Evolutionary conservation across 1,284 basidiomycete genomes (phyloP).

Genomic region (Heterobasidion occidentale): DNA sequence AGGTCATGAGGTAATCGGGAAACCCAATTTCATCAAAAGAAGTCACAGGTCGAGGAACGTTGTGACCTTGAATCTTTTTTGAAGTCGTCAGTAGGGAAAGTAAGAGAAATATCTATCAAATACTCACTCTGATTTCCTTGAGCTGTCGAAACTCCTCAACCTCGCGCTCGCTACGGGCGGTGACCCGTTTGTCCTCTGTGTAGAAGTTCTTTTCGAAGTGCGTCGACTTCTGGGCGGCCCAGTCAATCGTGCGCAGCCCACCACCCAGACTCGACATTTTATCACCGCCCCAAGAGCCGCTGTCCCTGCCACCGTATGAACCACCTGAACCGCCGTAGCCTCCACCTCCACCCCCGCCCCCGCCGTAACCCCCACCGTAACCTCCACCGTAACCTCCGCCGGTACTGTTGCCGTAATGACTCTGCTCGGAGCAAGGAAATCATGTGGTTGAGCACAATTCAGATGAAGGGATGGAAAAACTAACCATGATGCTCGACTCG

Average conservation of each 20-base stretch:
- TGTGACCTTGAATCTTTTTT: slow-evolving; percentile 76
- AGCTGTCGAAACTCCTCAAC: slow-evolving; percentile 78
- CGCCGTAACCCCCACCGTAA: slow-evolving; percentile 20
- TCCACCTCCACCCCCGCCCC: slow-evolving; percentile 15
- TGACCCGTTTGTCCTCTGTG: slow-evolving; percentile 84
- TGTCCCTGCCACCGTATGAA: slow-evolving; percentile 42
- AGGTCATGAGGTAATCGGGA: slow-evolving; percentile 92
- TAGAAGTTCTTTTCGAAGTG: slow-evolving; percentile 98
- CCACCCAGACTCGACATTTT: slow-evolving; percentile 82
- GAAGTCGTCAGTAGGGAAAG: not conserved
- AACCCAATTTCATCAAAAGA: slow-evolving; percentile 94
- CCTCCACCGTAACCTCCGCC: slow-evolving; percentile 23
- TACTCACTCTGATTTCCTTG: slow-evolving; percentile 82
- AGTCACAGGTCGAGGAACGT: slow-evolving; percentile 85
- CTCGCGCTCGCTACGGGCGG: slow-evolving; percentile 75
- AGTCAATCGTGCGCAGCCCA: slow-evolving; percentile 81
- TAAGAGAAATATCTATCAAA: slow-evolving; percentile 2
- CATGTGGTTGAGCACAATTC: not conserved
- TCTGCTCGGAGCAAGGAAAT: not conserved
- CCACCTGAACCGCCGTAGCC: slow-evolving; percentile 29
- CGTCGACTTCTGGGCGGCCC: slow-evolving; percentile 66
- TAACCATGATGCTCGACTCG: not conserved
- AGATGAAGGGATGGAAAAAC: not conserved
- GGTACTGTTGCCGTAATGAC: slow-evolving; percentile 8
- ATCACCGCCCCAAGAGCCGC: slow-evolving; percentile 60